phyloP scores from a whole-genome alignment of 169 alveolate species.

The Theileria luwenshuni region DNA sequence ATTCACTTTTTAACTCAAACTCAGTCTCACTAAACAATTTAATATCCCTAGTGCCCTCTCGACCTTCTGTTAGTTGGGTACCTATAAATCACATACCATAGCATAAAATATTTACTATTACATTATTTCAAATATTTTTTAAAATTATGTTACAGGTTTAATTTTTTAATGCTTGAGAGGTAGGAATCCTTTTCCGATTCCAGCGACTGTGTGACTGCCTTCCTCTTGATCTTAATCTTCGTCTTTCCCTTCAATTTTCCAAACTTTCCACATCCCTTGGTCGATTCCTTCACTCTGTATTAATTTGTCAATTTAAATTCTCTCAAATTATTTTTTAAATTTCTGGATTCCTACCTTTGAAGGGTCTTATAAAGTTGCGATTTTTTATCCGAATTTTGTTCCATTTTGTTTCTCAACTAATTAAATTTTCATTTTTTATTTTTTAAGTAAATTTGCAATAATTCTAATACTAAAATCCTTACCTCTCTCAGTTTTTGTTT shows the following conservation, averaged over 20 bases:
- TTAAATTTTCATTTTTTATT: too few species aligned
- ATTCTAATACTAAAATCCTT: not conserved
- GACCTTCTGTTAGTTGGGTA: constrained; percentile 17
- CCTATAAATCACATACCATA: not conserved
- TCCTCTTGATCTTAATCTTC: constrained; percentile 34
- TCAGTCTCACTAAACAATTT: not conserved
- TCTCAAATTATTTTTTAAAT: not conserved
- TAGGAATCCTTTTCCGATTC: constrained; percentile 45
- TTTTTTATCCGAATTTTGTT: constrained; percentile 22
- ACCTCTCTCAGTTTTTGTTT: constrained; percentile 64
- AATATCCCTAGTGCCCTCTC: too few species aligned
- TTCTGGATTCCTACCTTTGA: constrained; percentile 8
- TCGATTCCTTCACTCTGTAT: constrained; percentile 33
- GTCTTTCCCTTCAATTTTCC: constrained; percentile 53
- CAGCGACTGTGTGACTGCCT: constrained; percentile 35
- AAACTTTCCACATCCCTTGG: constrained; percentile 53
- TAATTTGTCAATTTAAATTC: not conserved
- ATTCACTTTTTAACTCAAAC: too few species aligned
- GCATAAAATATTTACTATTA: not conserved
- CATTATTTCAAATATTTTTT: not conserved
- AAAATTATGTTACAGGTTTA: constrained; percentile 30
- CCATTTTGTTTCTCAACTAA: constrained; percentile 63
- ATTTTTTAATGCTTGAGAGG: constrained; percentile 55
- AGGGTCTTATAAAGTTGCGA: constrained; percentile 20
- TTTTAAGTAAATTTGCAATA: constrained; percentile 1